These are phyloP conservation scores for Pythium utonaiense DNA, from an alignment of 352 stramenopile species.

Conservation along the genomic window DNA sequence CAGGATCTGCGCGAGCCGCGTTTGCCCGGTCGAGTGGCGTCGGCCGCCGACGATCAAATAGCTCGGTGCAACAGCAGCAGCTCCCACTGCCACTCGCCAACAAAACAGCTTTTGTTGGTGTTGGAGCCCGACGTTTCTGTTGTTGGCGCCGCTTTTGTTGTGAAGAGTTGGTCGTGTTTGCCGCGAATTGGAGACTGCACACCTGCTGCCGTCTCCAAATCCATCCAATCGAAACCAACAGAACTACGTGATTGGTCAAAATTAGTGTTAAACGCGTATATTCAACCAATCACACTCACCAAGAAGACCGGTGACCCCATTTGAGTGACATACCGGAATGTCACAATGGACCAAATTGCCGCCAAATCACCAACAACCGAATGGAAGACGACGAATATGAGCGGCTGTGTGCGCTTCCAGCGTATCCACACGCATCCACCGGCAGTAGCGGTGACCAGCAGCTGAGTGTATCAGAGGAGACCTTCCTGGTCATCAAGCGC, in stretches of 20 bases:
- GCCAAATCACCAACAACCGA: background rate
- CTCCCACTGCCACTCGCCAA: background rate
- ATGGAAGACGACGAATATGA: constrained; percentile 55
- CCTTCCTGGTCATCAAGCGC: constrained; percentile 55
- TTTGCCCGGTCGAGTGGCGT: too few species aligned
- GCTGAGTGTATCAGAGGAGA: constrained; percentile 46
- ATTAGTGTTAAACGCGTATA: background rate
- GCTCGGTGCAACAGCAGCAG: too few species aligned
- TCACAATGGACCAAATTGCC: constrained; percentile 1
- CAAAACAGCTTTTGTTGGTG: constrained; percentile 1
- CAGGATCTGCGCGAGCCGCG: too few species aligned
- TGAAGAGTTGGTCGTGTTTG: constrained; percentile 1
- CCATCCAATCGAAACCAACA: constrained; percentile 4
- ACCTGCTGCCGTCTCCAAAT: constrained; percentile 8
- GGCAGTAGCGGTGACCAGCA: background rate
- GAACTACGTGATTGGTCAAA: constrained; percentile 2
- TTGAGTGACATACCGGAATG: constrained; percentile 6
- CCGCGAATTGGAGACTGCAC: background rate
- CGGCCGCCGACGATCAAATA: too few species aligned
- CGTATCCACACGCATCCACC: constrained; percentile 23
- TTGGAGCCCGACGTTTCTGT: background rate
- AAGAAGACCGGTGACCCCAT: background rate
- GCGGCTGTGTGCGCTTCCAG: constrained; percentile 40
- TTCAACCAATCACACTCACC: constrained; percentile 7
- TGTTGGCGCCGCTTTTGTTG: constrained; percentile 23